Evolutionary conservation across 1,284 basidiomycete species (phyloP), one percentile per base, ranked within the genome.

Genomic region (Ceratobasidium sp.): DNA sequence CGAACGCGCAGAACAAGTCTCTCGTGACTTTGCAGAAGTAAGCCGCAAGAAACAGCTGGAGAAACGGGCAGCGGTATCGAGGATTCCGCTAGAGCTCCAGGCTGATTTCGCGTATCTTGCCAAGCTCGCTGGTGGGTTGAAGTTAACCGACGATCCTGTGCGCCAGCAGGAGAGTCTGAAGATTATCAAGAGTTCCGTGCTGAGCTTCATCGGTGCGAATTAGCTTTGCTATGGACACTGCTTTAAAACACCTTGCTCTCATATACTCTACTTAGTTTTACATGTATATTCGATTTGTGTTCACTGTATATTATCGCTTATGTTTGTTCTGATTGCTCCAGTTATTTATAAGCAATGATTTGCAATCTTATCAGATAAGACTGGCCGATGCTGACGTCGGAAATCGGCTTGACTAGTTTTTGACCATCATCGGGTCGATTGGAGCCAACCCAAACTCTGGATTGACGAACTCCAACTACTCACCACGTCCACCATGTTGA

Each of bases 41-140:
- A 95, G 96, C 84, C 91, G 91, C 78, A 88, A 89, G 78, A 89
- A 91, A 78, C 83, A 95, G 57, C 85, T 89, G 76, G 85, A 92
- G 78, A 87, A 87, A 78, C 83, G 85, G 73, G 82, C 84, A 52
- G 84, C 83, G 1, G 85, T 5, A 83, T 88, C 77, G 83, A 76
- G 86, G 58, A 82, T 97, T 30, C 89, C 95, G 0, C 84, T 96
- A 1, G 86, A 88, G 43, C 88, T 89, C 0, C 95, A 96, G 79
- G 94, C 95, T 0, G 95, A 98, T 81, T 95, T 96, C 79, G 89
- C 86, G 1, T 96, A 91, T 81, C 84, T 97, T 59, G 83, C 85
- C 77, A 78, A 77, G 70, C 54, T 78, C 21, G 76, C 75, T 54
- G 54, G 49, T 21, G 66, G 66, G 14, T 73, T 82, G 1, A 78